Base-by-base conservation (phyloP, 2,329 filamentous ascomycete species). In the Clonostachys solani region DNA sequence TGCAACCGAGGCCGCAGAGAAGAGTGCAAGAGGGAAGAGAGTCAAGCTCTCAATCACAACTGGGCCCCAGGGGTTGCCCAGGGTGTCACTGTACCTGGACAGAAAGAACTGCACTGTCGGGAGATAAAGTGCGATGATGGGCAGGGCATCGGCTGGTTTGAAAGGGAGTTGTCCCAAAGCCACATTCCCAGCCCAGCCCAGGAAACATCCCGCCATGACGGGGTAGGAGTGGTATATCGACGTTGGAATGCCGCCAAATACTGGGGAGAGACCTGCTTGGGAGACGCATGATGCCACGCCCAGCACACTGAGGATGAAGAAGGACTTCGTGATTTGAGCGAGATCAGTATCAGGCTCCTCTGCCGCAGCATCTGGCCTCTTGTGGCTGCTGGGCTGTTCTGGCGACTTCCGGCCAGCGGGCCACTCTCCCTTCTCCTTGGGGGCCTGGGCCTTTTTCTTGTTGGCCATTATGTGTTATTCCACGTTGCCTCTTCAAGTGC, bases 181-280 rank as follows among this genome's bases (percentile, higher is more conserved):
- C 43, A 84, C 62, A 60, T 87, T 88, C 23, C 78, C 75, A 9
- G 87, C 77, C 79, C 89, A 89, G 34, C 89, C 90, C 15, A 83
- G 64, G 51, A 91, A 84, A 50, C 83, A 81, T 29, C 81, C 83
- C 5, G 79, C 70, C 56, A 83, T 83, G 52, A 90, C 71, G 50
- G 83, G 76, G 60, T 80, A 78, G 45, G 75, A 69, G 63, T 96
- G 92, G 64, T 85, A 87, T 54, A 86, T 73, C 2, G 81, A 78
- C 1, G 90, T 75, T 2, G 92, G 88, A 36, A 95, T 88, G 15
- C 85, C 83, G 45, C 94, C 94, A 66, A 95, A 97, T 12, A 95
- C 87, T 3, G 94, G 94, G 17, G 90, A 88, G 34, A 97, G 74
- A 37, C 81, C 84, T 52, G 91, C 74, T 60, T 89, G 82, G 1